Base-by-base conservation (phyloP, 1,139 yeast genomes). In the Geotrichum aggregatum region DNA sequence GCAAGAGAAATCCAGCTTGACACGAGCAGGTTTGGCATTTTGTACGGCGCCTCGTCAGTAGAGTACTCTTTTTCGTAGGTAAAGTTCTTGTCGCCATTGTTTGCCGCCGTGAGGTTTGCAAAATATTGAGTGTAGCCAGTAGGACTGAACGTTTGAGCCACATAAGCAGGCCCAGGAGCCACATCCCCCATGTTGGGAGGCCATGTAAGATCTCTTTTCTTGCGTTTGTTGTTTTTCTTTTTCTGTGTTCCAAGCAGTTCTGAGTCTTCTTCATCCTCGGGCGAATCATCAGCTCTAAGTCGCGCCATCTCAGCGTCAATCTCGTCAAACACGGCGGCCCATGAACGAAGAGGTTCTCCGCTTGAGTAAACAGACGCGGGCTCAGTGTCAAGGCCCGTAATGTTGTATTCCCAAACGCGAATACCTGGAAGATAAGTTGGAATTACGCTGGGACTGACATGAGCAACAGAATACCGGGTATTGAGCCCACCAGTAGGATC, bases 361-460 rank as follows among this genome's bases (percentile, higher is more conserved):
- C 51, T 59, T 58, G 36, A 48, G 34, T 51, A 55, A 18, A 3
- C 52, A 2, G 4, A 48, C 16, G 28, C 52, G 47, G 41, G 56
- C 49, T 8, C 55, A 4, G 64, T 60, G 5, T 66, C 71, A 44
- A 83, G 62, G 1, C 75, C 83, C 0, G 87, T 78, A 45, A 78
- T 77, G 63, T 87, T 87, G 65, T 87, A 87, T 64, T 87, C 95
- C 92, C 94, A 87, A 1, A 87, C 83, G 57, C 95, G 72, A 54
- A 87, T 65, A 1, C 91, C 87, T 2, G 96, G 91, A 60, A 85
- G 85, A 68, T 83, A 87, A 0, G 95, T 87, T 1, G 96, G 95
- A 4, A 87, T 79, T n/a, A 87, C 80, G 55, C 91, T 83, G 0
- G 91, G 82, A 2, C 82, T 76, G 19, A 87, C 81, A 62, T 82